These are phyloP conservation scores for Cyberlindnera americana DNA, from an alignment of 805 yeast genomes.

Conservation along the genomic window DNA sequence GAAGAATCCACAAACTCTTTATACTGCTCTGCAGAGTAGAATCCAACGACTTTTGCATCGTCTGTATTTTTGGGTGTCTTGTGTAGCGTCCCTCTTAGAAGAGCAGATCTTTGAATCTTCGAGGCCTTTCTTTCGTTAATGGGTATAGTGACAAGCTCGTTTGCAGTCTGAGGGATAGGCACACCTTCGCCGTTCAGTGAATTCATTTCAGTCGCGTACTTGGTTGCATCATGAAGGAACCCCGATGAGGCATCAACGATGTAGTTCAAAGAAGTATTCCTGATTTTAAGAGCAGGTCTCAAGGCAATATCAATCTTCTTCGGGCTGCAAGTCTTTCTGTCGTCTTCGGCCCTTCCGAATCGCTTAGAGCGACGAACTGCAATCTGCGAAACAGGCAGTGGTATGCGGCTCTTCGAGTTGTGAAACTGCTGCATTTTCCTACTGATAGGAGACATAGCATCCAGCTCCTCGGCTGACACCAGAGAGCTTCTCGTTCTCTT, in stretches of 20 bases:
- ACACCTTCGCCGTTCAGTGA: conserved; percentile 59
- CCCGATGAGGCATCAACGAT: conserved; percentile 64
- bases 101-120: conserved; percentile 18
- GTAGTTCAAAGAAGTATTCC: conserved; percentile 31
- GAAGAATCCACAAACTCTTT: conserved; percentile 17
- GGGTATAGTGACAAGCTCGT: conserved; percentile 61
- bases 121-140: conserved; percentile 16
- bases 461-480: not conserved
- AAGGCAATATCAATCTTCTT: conserved; percentile 11
- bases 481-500: conserved; percentile 13
- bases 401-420: conserved; percentile 20
- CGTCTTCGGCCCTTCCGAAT: conserved; percentile 10
- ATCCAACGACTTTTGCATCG: conserved; percentile 16
- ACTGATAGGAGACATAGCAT: conserved; percentile 14
- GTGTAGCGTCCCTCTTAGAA: conserved; percentile 18
- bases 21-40: conserved; percentile 22
- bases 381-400: conserved; percentile 15
- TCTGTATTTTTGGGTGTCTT: not conserved
- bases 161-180: conserved; percentile 53
- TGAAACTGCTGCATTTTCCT: conserved; percentile 9
- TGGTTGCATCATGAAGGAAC: conserved; percentile 57
- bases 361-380: conserved; percentile 25
- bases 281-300: conserved; percentile 17
- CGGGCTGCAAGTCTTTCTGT: conserved; percentile 17
- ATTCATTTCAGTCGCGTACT: conserved; percentile 66